Base-by-base conservation (phyloP, 2,329 filamentous ascomycete species). In the Aspergillus tanneri region DNA sequence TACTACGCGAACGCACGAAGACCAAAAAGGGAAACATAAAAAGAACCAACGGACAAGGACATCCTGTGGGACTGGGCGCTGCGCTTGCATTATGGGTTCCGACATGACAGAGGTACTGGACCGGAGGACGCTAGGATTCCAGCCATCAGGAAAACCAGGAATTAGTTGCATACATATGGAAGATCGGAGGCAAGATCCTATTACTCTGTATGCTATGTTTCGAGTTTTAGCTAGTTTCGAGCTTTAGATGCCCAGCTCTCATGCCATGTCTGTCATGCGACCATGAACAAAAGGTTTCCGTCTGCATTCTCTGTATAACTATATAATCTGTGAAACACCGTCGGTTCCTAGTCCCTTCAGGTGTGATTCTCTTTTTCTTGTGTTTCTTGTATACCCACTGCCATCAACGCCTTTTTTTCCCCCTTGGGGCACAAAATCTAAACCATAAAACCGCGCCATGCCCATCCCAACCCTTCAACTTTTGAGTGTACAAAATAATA, bases 11-110 rank as follows among this genome's bases (percentile, higher is more conserved):
- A 56, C 56, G 57, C 61, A 67, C 61, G 64, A 67, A 64, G 58
- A 62, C 53, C 64, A 60, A 64, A 67, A 66, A 59, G 65, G 65
- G 56, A 66, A 69, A 67, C 55, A 39, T 43, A 55, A 63, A 68
- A 69, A 62, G 62, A 61, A 60, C 57, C 64, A 64, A 66, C 64
- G 64, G 64, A 68, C 64, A 63, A 58, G 56, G 65, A 64, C 60
- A 66, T 67, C 58, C 56, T 61, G 58, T 69, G 65, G 65, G 62
- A 68, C 65, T 68, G 67, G 67, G 64, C 64, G 65, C 66, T 65
- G 54, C 60, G 63, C 60, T 57, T 62, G 52, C 57, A 56, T 61
- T 58, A 62, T 61, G 53, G 59, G 54, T 57, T 63, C 52, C 54
- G 57, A 56, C 49, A 53, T 62, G 60, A 53, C 58, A 57, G 58